Evolutionary conservation across 768 basidiomycete genomes (phyloP).

Genomic region (Phylloporus sp.): DNA sequence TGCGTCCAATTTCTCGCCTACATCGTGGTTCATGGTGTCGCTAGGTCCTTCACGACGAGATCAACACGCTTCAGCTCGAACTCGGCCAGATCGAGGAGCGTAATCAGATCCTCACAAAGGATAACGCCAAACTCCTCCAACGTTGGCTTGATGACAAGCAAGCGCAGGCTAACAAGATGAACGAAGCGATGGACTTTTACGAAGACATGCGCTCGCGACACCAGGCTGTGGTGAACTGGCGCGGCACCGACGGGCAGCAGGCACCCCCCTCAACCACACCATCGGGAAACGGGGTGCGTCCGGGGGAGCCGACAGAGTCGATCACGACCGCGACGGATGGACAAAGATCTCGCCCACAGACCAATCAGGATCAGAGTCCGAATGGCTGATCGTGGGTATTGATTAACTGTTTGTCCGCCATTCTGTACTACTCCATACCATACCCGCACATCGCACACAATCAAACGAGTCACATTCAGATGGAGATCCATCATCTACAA

Average conservation of each 20-base stretch:
- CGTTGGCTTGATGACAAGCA: conserved; percentile 97
- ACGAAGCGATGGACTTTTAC: conserved; percentile 86
- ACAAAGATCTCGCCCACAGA: conserved; percentile 63
- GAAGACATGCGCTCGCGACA: conserved; percentile 79
- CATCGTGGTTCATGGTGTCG: background rate
- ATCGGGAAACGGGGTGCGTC: conserved; percentile 42
- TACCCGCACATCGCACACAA: conserved; percentile 16
- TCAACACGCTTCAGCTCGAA: conserved; percentile 87
- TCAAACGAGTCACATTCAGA: conserved; percentile 24
- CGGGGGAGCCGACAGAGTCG: conserved; percentile 34
- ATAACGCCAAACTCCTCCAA: conserved; percentile 92
- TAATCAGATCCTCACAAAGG: conserved; percentile 79
- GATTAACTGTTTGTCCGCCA: conserved; percentile 28
- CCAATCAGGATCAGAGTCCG: conserved; percentile 79
- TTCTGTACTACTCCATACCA: conserved; percentile 18
- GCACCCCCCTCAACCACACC: conserved; percentile 35
- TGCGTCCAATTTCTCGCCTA: conserved; percentile 1
- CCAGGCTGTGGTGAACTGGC: conserved; percentile 56
- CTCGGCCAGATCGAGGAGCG: conserved; percentile 84
- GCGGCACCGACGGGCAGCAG: conserved; percentile 35
- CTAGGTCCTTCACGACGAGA: conserved; percentile 92
- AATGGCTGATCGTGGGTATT: conserved; percentile 82
- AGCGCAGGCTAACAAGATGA: conserved; percentile 89
- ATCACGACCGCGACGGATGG: conserved; percentile 56
- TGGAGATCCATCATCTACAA: conserved; percentile 29